Base-by-base conservation (phyloP, 805 yeast genomes). In the Yamadazyma takamatsuzukensis region DNA sequence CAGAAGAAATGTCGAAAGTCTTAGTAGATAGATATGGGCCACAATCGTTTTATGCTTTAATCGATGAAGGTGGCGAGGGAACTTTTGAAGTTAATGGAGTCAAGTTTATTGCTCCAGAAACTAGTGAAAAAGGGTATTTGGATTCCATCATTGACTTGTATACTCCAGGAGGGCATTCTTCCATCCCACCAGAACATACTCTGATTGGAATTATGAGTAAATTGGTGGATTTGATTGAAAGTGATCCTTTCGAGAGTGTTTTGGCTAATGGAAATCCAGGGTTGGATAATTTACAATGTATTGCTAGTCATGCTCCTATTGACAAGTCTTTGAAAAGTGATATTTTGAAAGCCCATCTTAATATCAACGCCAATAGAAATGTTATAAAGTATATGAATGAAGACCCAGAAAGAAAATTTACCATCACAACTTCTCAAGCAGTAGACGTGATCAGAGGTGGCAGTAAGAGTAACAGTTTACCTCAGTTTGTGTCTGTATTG, bases 111-210 rank as follows among this genome's bases (percentile, higher is more conserved):
- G 59, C 33, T 44, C 72, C 73, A 2, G 71, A 68, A 9, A 65
- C 72, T 2, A 67, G 72, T 8, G 78, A 72, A 43, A 72, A 72
- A 48, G 78, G 78, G 0, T 58, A 64, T 35, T 37, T 69, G 24
- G 60, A 72, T 45, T 47, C 70, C 2, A 40, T 50, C n/a, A 54
- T 72, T 25, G 63, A 58, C 15, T 47, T 72, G 22, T 59, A 44
- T 27, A 63, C 72, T 5, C 71, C 70, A 4, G 78, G 77, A 15
- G 77, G 77, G 0, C 78, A 72, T 47, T 69, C 76, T 0, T 65
- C 73, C 0, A 51, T 70, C 13, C 77, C 78, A 4, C 75, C 73
- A 12, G 52, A 58, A 14, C 73, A 70, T 45, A 70, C 77, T 0
- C 50, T 68, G 1, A 71, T 72, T 43, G 77, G 78, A 0, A 55